Conservation (phyloP, 371 early-diverging fungal species). For the Rhizopus microsporus region DNA sequence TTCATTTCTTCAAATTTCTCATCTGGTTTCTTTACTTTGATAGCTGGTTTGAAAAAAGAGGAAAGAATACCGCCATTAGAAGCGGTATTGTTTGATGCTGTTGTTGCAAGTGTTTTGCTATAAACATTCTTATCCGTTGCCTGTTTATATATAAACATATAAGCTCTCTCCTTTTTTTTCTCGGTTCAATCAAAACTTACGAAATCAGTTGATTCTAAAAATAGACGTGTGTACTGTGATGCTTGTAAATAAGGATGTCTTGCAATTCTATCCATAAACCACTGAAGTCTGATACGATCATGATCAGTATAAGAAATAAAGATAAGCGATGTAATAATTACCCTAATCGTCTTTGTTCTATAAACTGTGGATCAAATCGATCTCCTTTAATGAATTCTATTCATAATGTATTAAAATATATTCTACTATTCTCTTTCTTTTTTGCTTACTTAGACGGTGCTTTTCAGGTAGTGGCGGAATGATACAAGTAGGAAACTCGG, state of each 20-base stretch:
- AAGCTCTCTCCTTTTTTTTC: neutral
- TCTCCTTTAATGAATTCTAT: constrained; percentile 93
- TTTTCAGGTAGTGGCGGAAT: constrained; percentile 92
- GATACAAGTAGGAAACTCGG: constrained; percentile 79
- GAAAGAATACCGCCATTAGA: constrained; percentile 67
- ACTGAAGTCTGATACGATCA: constrained; percentile 57
- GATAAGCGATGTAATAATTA: constrained; percentile 7
- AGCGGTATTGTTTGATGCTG: constrained; percentile 7
- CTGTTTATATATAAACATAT: constrained; percentile 18
- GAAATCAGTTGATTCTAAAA: constrained; percentile 83
- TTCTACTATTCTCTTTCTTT: neutral
- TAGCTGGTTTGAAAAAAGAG: constrained; percentile 79
- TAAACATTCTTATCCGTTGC: constrained; percentile 33
- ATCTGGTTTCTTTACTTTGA: constrained; percentile 87
- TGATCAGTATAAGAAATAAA: neutral
- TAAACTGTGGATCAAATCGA: constrained; percentile 87
- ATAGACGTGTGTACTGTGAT: constrained; percentile 69
- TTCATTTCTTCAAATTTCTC: constrained; percentile 81
- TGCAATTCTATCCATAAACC: constrained; percentile 81
- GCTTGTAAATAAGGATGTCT: constrained; percentile 80
- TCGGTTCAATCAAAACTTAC: constrained; percentile 23
- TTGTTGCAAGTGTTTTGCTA: constrained; percentile 49
- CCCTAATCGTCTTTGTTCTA: constrained; percentile 77
- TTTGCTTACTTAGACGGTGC: constrained; percentile 74
- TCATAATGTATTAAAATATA: neutral